Evolutionary conservation across 169 alveolate genomes (phyloP).

Genomic region (Sarcocystis neurona): DNA sequence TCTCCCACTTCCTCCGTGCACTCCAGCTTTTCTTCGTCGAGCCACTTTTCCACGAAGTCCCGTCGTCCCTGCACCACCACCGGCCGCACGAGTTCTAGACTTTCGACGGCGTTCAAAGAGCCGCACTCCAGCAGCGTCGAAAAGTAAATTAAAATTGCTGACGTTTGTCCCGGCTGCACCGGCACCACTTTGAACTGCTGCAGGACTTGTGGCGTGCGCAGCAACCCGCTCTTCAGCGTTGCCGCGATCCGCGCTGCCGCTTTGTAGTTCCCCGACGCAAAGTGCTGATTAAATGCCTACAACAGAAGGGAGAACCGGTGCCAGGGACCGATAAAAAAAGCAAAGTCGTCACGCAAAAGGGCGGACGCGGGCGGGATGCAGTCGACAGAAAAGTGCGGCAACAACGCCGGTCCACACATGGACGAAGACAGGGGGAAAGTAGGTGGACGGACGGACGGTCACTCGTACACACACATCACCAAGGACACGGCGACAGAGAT

Average conservation of each 20-base stretch:
- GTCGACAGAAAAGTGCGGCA: too few relatives aligned
- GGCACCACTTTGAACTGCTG: slow-evolving; percentile 90
- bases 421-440: too few relatives aligned
- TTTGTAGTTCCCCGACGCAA: slow-evolving; percentile 75
- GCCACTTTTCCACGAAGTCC: slow-evolving; percentile 93
- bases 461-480: too few relatives aligned
- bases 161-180: slow-evolving; percentile 87
- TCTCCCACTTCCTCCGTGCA: slow-evolving; percentile 98
- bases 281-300: slow-evolving; percentile 71
- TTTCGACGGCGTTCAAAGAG: slow-evolving; percentile 93
- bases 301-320: slow-evolving; percentile 5
- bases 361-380: background rate
- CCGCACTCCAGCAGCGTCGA: slow-evolving; percentile 94
- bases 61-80: slow-evolving; percentile 89
- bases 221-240: slow-evolving; percentile 90
- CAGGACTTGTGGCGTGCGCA: slow-evolving; percentile 94
- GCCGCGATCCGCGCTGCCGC: slow-evolving; percentile 97
- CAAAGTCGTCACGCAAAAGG: too few relatives aligned
- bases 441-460: too few relatives aligned
- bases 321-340: background rate
- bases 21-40: slow-evolving; percentile 95
- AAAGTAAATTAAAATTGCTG: slow-evolving; percentile 96
- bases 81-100: slow-evolving; percentile 95
- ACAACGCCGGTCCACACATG: too few relatives aligned
- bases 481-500: too few relatives aligned